phyloP scores from a whole-genome alignment of 1,139 yeast genomes.

The Pichia inconspicua region DNA sequence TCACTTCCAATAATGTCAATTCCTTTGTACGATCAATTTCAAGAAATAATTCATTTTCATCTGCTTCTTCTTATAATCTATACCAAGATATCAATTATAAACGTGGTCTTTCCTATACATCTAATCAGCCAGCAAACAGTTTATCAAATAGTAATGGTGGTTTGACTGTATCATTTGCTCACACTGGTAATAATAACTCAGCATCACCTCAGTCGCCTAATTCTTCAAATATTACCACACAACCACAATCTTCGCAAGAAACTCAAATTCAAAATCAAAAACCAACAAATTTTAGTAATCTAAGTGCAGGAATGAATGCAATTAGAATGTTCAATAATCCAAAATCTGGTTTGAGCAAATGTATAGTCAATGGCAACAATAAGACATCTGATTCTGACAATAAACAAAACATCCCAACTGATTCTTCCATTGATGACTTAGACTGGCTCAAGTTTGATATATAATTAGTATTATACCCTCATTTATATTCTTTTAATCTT shows the following conservation, averaged over 20 bases:
- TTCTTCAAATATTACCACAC: background rate
- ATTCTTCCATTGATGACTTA: conserved; percentile 16
- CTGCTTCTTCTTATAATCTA: conserved; percentile 20
- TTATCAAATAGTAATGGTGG: conserved; percentile 1
- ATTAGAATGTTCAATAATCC: conserved; percentile 8
- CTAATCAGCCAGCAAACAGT: conserved; percentile 1
- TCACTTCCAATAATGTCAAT: conserved; percentile 12
- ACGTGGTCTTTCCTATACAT: conserved; percentile 19
- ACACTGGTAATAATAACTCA: conserved; percentile 1
- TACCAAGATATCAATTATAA: conserved; percentile 25
- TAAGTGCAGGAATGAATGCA: conserved; percentile 19
- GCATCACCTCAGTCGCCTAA: conserved; percentile 1
- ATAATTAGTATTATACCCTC: conserved; percentile 7
- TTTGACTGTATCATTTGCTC: background rate
- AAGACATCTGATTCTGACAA: background rate
- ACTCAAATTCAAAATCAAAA: conserved; percentile 5
- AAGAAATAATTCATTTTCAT: conserved; percentile 21
- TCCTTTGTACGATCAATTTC: conserved; percentile 16
- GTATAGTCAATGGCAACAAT: conserved; percentile 8
- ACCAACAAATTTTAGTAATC: conserved; percentile 17
- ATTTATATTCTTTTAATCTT: background rate
- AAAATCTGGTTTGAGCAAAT: conserved; percentile 14
- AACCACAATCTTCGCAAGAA: background rate
- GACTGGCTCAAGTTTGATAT: conserved; percentile 29
- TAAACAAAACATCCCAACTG: background rate